Evolutionary conservation across 2,329 filamentous ascomycete species (phyloP).

Genomic region (Xylaria sp.): DNA sequence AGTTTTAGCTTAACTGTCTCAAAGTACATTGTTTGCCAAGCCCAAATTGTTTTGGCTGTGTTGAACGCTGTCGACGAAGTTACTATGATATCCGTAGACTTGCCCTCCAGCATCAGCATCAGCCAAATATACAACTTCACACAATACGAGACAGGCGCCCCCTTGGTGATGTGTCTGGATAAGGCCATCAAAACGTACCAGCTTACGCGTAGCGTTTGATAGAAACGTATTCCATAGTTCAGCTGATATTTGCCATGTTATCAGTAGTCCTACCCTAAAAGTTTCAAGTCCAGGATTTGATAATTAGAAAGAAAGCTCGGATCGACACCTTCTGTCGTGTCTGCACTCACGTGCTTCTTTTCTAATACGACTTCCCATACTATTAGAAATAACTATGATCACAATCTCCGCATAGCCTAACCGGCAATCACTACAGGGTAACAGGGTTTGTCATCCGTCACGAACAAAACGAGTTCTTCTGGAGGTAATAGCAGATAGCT

Average conservation of each 20-base stretch:
- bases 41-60: too few relatives aligned
- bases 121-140: neutral
- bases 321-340: slow-evolving; percentile 1
- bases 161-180: neutral
- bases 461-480: neutral
- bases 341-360: slow-evolving; percentile 2
- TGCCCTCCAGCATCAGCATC: neutral
- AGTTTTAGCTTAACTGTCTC: too few relatives aligned
- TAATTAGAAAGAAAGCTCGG: neutral
- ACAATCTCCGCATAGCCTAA: slow-evolving; percentile 2
- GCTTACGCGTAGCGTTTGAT: neutral
- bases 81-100: neutral
- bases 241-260: neutral
- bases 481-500: too few relatives aligned
- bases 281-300: too few relatives aligned
- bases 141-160: neutral
- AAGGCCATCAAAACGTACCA: neutral
- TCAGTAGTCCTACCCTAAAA: neutral
- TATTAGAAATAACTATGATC: neutral
- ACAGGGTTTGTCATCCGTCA: neutral
- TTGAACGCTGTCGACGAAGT: too few relatives aligned
- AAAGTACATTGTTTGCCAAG: too few relatives aligned
- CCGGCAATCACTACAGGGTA: neutral
- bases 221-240: neutral
- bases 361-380: neutral